A percentile compares a stretch with the other conserved stretches of the same genome.
Conservation (phyloP, 129 eudicot genomes). For the Flaveria robusta region DNA sequence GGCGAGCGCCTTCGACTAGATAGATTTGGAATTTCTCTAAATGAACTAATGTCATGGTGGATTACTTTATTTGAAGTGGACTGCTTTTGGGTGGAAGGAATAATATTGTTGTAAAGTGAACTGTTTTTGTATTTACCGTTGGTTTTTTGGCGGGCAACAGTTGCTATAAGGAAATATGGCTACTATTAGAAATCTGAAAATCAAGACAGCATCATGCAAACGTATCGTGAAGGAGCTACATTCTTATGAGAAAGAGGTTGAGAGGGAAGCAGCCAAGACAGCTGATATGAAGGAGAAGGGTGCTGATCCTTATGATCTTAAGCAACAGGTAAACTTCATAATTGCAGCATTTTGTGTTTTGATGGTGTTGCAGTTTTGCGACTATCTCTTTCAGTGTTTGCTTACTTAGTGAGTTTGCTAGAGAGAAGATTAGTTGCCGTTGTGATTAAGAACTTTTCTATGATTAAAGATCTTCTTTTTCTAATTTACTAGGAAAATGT, state of each 20-base stretch:
- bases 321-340: slow-evolving; percentile 70
- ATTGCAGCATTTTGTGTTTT: slow-evolving; percentile 4
- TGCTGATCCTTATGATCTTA: slow-evolving; percentile 94
- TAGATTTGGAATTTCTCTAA: background rate
- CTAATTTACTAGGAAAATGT: slow-evolving; percentile 64
- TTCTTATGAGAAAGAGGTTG: slow-evolving; percentile 93
- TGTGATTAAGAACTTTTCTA: background rate
- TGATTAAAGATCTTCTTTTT: background rate
- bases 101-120: background rate
- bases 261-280: slow-evolving; percentile 86
- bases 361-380: slow-evolving; percentile 1
- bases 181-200: slow-evolving; percentile 80
- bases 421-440: slow-evolving; percentile 17
- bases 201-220: slow-evolving; percentile 89
- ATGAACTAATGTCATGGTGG: background rate
- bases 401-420: slow-evolving; percentile 8
- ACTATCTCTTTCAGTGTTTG: background rate
- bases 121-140: background rate
- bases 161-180: slow-evolving; percentile 48
- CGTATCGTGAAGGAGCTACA: slow-evolving; percentile 84
- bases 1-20: too few species aligned
- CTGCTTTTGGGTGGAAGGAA: background rate
- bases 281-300: slow-evolving; percentile 90
- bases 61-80: background rate
- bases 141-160: background rate